These are phyloP conservation scores for Glycyrrhiza uralensis DNA, from an alignment of 306 rosid species.

Conservation along the genomic window DNA sequence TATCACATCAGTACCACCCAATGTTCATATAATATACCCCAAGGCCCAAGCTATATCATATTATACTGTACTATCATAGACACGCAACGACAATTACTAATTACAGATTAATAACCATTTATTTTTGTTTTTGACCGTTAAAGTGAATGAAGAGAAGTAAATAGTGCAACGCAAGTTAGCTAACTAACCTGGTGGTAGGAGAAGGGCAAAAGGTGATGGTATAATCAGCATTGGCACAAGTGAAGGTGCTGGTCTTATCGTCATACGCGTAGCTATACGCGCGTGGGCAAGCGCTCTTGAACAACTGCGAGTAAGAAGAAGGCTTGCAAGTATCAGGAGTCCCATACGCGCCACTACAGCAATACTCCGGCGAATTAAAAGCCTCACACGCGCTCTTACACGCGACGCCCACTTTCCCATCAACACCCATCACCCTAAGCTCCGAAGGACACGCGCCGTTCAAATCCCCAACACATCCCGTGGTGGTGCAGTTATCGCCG, in stretches of 20 bases:
- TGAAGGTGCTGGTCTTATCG: slow-evolving; percentile 73
- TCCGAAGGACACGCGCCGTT: slow-evolving; percentile 79
- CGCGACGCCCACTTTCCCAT: slow-evolving; percentile 41
- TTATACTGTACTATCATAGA: no score
- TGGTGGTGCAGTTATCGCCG: slow-evolving; percentile 55
- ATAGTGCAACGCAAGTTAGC: no score
- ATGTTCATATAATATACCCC: no score
- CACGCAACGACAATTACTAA: no score
- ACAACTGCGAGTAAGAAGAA: slow-evolving; percentile 58
- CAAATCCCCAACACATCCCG: slow-evolving; percentile 66
- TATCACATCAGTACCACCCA: no score
- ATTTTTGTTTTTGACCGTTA: neutral
- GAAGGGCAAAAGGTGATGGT: slow-evolving; percentile 72
- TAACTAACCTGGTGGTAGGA: slow-evolving; percentile 49
- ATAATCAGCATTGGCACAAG: slow-evolving; percentile 70
- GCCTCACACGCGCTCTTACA: slow-evolving; percentile 94
- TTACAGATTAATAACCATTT: neutral
- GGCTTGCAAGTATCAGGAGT: slow-evolving; percentile 71
- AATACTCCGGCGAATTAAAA: slow-evolving; percentile 56
- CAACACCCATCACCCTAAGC: slow-evolving; percentile 47
- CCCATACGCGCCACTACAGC: slow-evolving; percentile 69
- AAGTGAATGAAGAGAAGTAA: neutral
- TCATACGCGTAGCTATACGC: slow-evolving; percentile 93
- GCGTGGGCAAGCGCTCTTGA: slow-evolving; percentile 84
- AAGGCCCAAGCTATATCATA: no score